Percentiles rank a stretch among this genome's conserved stretches.
These are phyloP conservation scores for Rutstroemia sp. DNA, from an alignment of 2,329 filamentous ascomycete genomes.

Conservation along the genomic window DNA sequence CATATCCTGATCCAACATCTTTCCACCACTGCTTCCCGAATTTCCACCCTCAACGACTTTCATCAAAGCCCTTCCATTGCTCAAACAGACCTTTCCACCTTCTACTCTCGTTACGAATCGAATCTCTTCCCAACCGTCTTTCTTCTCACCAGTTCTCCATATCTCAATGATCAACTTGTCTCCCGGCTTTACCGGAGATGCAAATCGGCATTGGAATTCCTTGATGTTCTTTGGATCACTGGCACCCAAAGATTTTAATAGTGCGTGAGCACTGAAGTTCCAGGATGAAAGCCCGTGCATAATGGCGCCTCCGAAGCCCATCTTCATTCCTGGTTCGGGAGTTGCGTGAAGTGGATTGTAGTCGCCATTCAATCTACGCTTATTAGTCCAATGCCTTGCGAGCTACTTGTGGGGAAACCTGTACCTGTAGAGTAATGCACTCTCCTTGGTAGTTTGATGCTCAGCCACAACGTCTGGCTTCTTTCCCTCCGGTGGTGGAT, in stretches of 20 bases:
- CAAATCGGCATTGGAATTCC: conserved; percentile 86
- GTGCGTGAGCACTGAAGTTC: conserved; percentile 68
- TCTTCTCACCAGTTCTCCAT: conserved; percentile 66
- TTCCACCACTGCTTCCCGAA: conserved; percentile 21
- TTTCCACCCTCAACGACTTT: conserved; percentile 19
- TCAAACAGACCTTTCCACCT: conserved; percentile 77
- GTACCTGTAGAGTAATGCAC: conserved; percentile 65
- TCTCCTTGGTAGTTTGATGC: conserved; percentile 64
- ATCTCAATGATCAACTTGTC: conserved; percentile 76
- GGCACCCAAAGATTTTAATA: conserved; percentile 66
- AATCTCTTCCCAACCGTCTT: conserved; percentile 72
- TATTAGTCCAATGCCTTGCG: background rate
- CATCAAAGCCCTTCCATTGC: conserved; percentile 77
- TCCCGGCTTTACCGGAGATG: conserved; percentile 74
- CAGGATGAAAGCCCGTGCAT: conserved; percentile 86
- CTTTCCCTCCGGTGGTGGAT: conserved; percentile 65
- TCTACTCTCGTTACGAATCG: conserved; percentile 73
- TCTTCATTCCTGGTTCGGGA: conserved; percentile 75
- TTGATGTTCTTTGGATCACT: conserved; percentile 75
- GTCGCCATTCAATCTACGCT: conserved; percentile 70
- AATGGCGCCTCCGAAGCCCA: conserved; percentile 86
- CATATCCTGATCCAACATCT: conserved; percentile 7
- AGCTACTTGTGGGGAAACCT: conserved; percentile 6
- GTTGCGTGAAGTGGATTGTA: conserved; percentile 91
- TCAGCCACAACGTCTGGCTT: conserved; percentile 63